phyloP scores from a whole-genome alignment of 1,284 basidiomycete genomes.

The Moniliella sp. region DNA sequence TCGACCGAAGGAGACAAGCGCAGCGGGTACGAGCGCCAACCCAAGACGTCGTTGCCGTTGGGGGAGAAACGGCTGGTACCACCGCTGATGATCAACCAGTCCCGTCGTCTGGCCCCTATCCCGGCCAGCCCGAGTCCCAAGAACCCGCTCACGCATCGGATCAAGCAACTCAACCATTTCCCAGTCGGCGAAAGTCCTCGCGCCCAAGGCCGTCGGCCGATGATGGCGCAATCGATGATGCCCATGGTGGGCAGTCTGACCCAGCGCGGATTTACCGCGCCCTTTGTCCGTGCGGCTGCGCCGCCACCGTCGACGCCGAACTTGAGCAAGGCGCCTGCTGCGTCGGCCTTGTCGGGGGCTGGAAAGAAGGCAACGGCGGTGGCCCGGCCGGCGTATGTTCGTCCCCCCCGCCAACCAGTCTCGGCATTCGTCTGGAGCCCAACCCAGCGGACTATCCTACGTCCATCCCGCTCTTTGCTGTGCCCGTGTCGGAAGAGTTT shows the following conservation, averaged over 20 bases:
- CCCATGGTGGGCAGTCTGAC: neutral
- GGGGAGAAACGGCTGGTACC: constrained; percentile 29
- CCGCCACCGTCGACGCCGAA: neutral
- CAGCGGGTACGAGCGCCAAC: constrained; percentile 16
- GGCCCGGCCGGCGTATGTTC: constrained; percentile 8
- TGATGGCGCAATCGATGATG: neutral
- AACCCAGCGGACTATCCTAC: constrained; percentile 10
- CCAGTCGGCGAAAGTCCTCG: neutral
- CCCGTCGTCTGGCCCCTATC: neutral
- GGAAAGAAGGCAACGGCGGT: neutral
- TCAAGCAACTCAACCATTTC: constrained; percentile 2
- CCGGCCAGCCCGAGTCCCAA: neutral
- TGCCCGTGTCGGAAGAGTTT: constrained; percentile 3
- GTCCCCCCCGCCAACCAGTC: constrained; percentile 18
- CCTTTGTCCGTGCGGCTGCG: neutral
- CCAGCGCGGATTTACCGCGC: too few relatives aligned
- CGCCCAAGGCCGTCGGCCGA: neutral
- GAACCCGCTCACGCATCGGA: constrained; percentile 4
- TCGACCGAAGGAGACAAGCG: too few relatives aligned
- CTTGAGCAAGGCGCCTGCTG: neutral
- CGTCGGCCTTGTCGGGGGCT: neutral
- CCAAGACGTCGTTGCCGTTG: constrained; percentile 29
- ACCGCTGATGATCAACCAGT: constrained; percentile 17
- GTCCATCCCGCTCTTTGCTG: constrained; percentile 9
- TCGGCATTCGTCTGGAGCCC: constrained; percentile 8